Conservation (phyloP, 2,329 filamentous ascomycete genomes). For the Cryphonectria japonica region DNA sequence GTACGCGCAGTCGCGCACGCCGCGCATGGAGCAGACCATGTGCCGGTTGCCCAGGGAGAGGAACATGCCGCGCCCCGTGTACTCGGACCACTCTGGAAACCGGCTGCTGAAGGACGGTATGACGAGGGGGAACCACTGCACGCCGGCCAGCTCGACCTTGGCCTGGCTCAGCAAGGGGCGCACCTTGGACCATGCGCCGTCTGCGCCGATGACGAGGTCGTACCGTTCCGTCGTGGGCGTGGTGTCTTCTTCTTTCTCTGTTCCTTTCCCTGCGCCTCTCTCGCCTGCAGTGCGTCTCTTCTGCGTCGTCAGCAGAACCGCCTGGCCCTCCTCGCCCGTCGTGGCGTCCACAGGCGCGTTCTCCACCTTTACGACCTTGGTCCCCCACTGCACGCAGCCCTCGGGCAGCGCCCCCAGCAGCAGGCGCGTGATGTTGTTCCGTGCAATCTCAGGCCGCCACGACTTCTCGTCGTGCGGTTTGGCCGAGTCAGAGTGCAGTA, state of each 20-base stretch:
- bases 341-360: slow-evolving; percentile 5
- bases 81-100: slow-evolving; percentile 43
- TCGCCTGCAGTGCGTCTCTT: neutral
- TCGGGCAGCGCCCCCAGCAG: slow-evolving; percentile 38
- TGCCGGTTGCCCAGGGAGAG: slow-evolving; percentile 43
- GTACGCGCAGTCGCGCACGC: slow-evolving; percentile 36
- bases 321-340: neutral
- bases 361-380: slow-evolving; percentile 37
- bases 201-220: slow-evolving; percentile 46
- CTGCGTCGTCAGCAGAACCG: slow-evolving; percentile 27
- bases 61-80: slow-evolving; percentile 45
- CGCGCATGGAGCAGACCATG: slow-evolving; percentile 38
- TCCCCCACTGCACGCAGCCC: slow-evolving; percentile 44
- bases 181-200: slow-evolving; percentile 47
- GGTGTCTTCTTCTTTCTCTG: neutral
- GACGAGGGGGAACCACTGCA: slow-evolving; percentile 43
- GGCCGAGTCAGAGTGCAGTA: slow-evolving; percentile 33
- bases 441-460: slow-evolving; percentile 44
- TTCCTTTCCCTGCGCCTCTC: too few relatives aligned
- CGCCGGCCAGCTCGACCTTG: slow-evolving; percentile 44
- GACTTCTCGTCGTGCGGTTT: slow-evolving; percentile 30
- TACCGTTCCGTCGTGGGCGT: slow-evolving; percentile 32
- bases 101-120: slow-evolving; percentile 39
- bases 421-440: slow-evolving; percentile 41
- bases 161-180: slow-evolving; percentile 41